phyloP scores from a whole-genome alignment of 2,329 filamentous ascomycete genomes.

The Colletotrichum graminicola region DNA sequence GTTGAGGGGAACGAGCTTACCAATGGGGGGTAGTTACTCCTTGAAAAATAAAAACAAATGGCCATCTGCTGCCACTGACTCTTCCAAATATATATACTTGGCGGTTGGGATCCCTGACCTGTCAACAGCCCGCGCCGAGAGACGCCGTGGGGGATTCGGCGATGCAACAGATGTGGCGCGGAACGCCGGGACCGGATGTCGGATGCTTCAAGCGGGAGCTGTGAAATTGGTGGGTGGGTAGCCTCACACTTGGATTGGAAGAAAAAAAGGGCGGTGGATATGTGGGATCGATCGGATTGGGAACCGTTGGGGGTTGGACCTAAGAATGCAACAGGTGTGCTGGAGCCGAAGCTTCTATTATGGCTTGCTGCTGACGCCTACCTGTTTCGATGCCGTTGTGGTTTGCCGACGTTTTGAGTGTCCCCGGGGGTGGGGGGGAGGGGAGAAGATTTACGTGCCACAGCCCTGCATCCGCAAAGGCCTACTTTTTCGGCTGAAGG shows the following conservation, averaged over 20 bases:
- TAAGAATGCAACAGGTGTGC: not conserved
- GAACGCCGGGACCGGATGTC: slow-evolving; percentile 34
- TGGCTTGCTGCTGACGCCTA: not conserved
- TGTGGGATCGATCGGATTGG: slow-evolving; percentile 9
- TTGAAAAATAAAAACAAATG: too few species aligned
- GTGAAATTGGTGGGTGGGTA: not conserved
- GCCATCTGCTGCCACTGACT: not conserved
- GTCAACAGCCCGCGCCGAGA: slow-evolving; percentile 3
- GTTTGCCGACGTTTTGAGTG: slow-evolving; percentile 4
- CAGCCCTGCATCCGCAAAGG: not conserved
- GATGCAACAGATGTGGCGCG: slow-evolving; percentile 8
- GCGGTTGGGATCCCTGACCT: not conserved
- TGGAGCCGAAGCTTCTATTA: not conserved
- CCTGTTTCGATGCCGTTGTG: slow-evolving; percentile 2
- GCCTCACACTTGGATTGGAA: not conserved
- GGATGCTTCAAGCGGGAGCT: not conserved
- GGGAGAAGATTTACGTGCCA: not conserved
- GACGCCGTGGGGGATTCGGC: not conserved
- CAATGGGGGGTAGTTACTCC: not conserved
- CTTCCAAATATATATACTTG: slow-evolving; percentile 22
- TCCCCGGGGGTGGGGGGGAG: too few species aligned
- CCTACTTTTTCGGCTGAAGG: not conserved
- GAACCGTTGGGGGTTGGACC: not conserved
- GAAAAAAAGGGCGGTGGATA: not conserved
- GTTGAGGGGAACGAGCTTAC: not conserved